Evolutionary conservation across 1,284 basidiomycete species (phyloP).

Genomic region (Ceratobasidium sp.): DNA sequence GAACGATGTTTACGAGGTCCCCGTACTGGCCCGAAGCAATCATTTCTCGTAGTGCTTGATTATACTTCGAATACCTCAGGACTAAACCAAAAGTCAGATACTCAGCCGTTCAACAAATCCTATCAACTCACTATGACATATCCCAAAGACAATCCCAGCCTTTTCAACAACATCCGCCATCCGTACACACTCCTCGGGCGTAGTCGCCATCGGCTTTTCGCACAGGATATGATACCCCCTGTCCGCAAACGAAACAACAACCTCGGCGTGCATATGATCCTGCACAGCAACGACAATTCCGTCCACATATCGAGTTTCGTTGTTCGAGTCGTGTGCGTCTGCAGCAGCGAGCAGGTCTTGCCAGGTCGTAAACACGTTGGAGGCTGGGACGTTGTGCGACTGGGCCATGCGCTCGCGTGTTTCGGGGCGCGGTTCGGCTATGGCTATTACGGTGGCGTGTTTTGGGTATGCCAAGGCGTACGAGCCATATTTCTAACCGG

Average conservation of each 20-base stretch:
- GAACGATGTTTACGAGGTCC: conserved; percentile 80
- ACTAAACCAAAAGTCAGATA: conserved; percentile 61
- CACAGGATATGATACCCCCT: conserved; percentile 89
- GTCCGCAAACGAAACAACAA: conserved; percentile 76
- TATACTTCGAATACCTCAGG: conserved; percentile 87
- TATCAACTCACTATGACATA: conserved; percentile 76
- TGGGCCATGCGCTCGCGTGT: conserved; percentile 71
- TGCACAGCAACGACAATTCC: conserved; percentile 83
- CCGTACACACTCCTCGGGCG: conserved; percentile 74
- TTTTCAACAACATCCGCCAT: conserved; percentile 79
- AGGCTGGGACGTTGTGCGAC: conserved; percentile 69
- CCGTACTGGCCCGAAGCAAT: conserved; percentile 79
- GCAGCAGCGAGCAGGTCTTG: conserved; percentile 73
- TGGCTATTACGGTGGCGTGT: conserved; percentile 79
- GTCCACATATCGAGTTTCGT: conserved; percentile 71
- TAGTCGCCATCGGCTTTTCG: conserved; percentile 91
- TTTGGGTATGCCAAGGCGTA: conserved; percentile 74
- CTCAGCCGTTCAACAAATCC: conserved; percentile 13
- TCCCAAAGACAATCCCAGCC: conserved; percentile 78
- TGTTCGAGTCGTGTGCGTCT: conserved; percentile 62
- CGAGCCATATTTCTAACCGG: conserved; percentile 71
- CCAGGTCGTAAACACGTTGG: conserved; percentile 79
- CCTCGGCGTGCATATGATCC: conserved; percentile 80
- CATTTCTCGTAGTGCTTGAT: conserved; percentile 73
- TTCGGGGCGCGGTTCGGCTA: conserved; percentile 81